Percentiles rank a stretch among this genome's conserved stretches.
Conservation (phyloP, 208 protist genomes). For the Acanthamoeba lenticulata region DNA sequence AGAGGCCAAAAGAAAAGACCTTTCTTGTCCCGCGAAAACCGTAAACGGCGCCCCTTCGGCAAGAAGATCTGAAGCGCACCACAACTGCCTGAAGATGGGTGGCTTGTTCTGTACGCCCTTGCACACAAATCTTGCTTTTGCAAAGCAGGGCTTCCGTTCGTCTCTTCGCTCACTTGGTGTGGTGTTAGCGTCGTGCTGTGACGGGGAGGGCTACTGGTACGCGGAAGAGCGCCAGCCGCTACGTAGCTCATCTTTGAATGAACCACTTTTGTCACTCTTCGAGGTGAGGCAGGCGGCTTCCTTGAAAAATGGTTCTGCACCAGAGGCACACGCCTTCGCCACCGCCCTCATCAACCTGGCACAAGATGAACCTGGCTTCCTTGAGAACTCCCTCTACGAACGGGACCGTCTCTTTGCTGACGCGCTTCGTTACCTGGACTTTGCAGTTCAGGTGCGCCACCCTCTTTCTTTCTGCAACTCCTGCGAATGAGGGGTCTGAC, state of each 20-base stretch:
- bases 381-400: not conserved
- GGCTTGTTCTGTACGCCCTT: not conserved
- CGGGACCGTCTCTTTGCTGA: not conserved
- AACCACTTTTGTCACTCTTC: not conserved
- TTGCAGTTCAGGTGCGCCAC: constrained; percentile 19
- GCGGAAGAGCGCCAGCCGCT: not conserved
- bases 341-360: not conserved
- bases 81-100: not conserved
- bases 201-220: not conserved
- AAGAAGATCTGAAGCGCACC: not conserved
- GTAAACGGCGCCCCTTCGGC: too few species aligned
- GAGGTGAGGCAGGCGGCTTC: not conserved
- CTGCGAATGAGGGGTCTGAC: not conserved
- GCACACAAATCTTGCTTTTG: too few species aligned
- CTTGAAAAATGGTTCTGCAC: not conserved
- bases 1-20: not conserved
- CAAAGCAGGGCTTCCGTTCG: too few species aligned
- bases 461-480: not conserved
- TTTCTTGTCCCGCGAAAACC: too few species aligned
- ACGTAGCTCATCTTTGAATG: not conserved
- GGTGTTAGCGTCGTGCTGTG: not conserved
- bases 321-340: constrained; percentile 19
- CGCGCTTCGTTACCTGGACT: constrained; percentile 10
- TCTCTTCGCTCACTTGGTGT: not conserved
- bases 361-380: not conserved